Evolutionary conservation across 2,329 filamentous ascomycete genomes (phyloP).

Genomic region (Penicillium rolfsii): DNA sequence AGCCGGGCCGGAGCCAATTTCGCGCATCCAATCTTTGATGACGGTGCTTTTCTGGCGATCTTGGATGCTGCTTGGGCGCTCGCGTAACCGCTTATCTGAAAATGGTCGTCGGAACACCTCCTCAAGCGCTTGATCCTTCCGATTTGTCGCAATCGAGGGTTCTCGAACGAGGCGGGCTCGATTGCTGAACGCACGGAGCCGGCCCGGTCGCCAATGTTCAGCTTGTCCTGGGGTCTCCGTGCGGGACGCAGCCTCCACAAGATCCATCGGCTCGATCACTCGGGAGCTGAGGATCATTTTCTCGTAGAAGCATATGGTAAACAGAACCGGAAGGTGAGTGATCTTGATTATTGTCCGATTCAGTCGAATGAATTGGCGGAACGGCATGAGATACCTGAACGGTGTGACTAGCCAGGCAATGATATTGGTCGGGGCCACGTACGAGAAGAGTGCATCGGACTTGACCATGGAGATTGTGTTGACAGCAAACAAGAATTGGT

Average conservation of each 20-base stretch:
- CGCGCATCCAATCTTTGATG: conserved; percentile 89
- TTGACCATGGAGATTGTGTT: conserved; percentile 99
- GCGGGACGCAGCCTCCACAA: conserved; percentile 72
- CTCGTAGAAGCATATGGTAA: conserved; percentile 86
- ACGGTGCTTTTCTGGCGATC: conserved; percentile 77
- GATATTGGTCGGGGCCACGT: conserved; percentile 88
- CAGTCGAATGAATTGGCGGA: conserved; percentile 78
- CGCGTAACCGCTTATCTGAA: conserved; percentile 61
- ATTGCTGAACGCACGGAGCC: conserved; percentile 72
- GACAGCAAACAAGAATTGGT: conserved; percentile 89
- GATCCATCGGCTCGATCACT: conserved; percentile 80
- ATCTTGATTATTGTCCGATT: conserved; percentile 91
- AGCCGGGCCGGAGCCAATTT: conserved; percentile 58
- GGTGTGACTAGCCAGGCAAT: conserved; percentile 89
- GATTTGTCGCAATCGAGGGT: conserved; percentile 83
- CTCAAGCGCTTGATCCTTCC: conserved; percentile 86
- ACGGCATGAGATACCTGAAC: conserved; percentile 75
- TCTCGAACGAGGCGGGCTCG: conserved; percentile 70
- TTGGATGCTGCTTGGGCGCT: conserved; percentile 59
- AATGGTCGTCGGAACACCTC: conserved; percentile 83
- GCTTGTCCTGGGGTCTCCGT: conserved; percentile 56
- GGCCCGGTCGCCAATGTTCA: conserved; percentile 60
- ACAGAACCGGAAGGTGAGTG: conserved; percentile 85
- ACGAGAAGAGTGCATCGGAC: conserved; percentile 94
- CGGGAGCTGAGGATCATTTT: conserved; percentile 73